These are phyloP conservation scores for Casuarina glauca DNA, from an alignment of 306 rosid genomes.

Conservation along the genomic window DNA sequence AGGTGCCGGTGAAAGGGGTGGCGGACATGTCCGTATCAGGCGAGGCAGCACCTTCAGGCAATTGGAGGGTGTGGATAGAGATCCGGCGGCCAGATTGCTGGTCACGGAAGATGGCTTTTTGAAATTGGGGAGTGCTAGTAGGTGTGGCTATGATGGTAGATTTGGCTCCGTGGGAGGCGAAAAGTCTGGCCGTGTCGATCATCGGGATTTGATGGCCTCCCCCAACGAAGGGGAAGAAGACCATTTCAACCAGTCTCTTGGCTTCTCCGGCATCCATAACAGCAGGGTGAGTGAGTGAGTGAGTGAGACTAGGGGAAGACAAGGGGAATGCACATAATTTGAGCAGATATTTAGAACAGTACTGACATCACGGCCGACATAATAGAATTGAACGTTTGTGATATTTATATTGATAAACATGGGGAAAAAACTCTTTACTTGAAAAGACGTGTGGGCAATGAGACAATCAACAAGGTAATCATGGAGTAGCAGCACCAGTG, in stretches of 20 bases:
- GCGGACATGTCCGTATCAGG: conserved; percentile 47
- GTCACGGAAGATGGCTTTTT: conserved; percentile 47
- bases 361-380: too few relatives aligned
- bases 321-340: too few relatives aligned
- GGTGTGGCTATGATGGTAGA: conserved; percentile 56
- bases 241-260: conserved; percentile 16
- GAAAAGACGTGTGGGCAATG: conserved; percentile 51
- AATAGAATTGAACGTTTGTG: too few relatives aligned
- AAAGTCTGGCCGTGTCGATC: conserved; percentile 65
- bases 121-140: conserved; percentile 33
- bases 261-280: conserved; percentile 23
- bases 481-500: conserved; percentile 39
- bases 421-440: conserved; percentile 49
- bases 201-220: conserved; percentile 73
- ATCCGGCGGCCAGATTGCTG: conserved; percentile 38
- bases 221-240: conserved; percentile 39
- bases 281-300: neutral
- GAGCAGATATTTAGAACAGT: too few relatives aligned
- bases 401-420: conserved; percentile 21
- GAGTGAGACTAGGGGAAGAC: neutral
- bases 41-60: conserved; percentile 25
- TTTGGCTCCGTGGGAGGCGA: conserved; percentile 55
- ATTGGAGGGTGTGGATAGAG: conserved; percentile 28
- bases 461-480: conserved; percentile 43
- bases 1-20: conserved; percentile 35